Evolutionary conservation across 2,329 filamentous ascomycete species (phyloP), one percentile per base, ranked within the genome.

Genomic region (Ampelomyces quisqualis): DNA sequence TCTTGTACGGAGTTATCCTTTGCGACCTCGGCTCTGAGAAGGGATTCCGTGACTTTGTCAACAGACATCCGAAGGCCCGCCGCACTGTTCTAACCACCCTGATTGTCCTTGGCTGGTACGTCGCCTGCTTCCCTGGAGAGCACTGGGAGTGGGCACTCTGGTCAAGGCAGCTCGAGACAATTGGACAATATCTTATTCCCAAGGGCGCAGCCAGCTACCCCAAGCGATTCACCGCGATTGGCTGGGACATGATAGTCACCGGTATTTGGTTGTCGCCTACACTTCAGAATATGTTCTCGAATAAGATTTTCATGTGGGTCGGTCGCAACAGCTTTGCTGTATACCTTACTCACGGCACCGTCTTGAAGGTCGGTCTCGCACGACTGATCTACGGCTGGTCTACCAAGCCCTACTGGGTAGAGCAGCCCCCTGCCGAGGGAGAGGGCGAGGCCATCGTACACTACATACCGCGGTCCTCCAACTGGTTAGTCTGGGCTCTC

Each of bases 261-360:
- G 74, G 74, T 17, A 73, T 79, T 40, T 76, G 72, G 61, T 59
- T 79, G 11, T 77, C 75, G 2, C 74, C 74, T 0, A 57, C 66
- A 4, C 63, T 76, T 6, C 75, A 77, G 49, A 67, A 68, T 18
- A 66, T 76, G 14, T 71, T 79, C 17, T 74, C 74, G 4, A 75
- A 75, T 57, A 69, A 70, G 19, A 49, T 75, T 2, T 72, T 79
- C 23, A 72, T 77, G 43, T 79, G 74, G 74, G 65, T 79, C 3
- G 77, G 77, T n/a, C 70, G 72, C 44, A 75, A 77, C 57, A 76
- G 73, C 38, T 79, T 79, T 44, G 76, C 77, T 17, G 76, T 79
- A 4, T 79, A 79, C 52, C 71, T 79, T 9, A 68, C 73, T 7
- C 77, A 79, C 55, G 76, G 77, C 32, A 78, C 76, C 0, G 68